phyloP scores from a whole-genome alignment of 495 filamentous ascomycete genomes.

The Penicillium malachiteum region DNA sequence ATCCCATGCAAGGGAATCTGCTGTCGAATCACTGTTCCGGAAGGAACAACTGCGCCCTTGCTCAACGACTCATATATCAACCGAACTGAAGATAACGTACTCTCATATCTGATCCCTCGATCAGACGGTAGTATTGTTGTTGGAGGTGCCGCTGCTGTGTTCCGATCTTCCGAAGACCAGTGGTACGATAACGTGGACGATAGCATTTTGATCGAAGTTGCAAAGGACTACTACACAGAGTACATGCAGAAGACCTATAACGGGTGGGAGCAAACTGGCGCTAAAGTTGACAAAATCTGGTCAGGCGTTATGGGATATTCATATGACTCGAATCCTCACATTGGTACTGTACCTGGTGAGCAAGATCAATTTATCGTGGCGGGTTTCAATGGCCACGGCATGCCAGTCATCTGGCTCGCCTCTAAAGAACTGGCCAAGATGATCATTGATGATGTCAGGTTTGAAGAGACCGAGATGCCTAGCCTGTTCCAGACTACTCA shows the following conservation, averaged over 20 bases:
- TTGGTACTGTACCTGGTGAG: conserved; percentile 45
- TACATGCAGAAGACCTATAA: conserved; percentile 48
- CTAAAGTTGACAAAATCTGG: conserved; percentile 46
- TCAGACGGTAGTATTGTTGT: conserved; percentile 74
- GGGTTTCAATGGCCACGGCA: conserved; percentile 57
- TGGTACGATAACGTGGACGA: conserved; percentile 56
- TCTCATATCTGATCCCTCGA: conserved; percentile 62
- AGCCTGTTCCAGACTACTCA: conserved; percentile 33
- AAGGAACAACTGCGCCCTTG: conserved; percentile 49
- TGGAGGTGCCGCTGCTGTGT: conserved; percentile 51
- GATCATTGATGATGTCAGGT: conserved; percentile 29
- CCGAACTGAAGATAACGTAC: conserved; percentile 23
- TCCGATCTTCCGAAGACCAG: conserved; percentile 54
- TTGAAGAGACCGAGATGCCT: conserved; percentile 39
- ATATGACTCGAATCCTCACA: conserved; percentile 46
- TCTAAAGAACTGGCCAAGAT: conserved; percentile 48
- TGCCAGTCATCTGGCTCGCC: conserved; percentile 47
- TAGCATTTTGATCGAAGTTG: conserved; percentile 55
- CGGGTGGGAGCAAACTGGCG: conserved; percentile 46
- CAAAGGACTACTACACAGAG: conserved; percentile 54
- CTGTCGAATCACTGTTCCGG: conserved; percentile 63
- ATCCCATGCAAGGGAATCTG: conserved; percentile 57
- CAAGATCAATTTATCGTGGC: conserved; percentile 46
- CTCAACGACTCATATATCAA: conserved; percentile 36
- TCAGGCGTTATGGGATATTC: conserved; percentile 49